phyloP scores from a whole-genome alignment of 192 early-diverging fungal species.

The Entomortierella chlamydospora region DNA sequence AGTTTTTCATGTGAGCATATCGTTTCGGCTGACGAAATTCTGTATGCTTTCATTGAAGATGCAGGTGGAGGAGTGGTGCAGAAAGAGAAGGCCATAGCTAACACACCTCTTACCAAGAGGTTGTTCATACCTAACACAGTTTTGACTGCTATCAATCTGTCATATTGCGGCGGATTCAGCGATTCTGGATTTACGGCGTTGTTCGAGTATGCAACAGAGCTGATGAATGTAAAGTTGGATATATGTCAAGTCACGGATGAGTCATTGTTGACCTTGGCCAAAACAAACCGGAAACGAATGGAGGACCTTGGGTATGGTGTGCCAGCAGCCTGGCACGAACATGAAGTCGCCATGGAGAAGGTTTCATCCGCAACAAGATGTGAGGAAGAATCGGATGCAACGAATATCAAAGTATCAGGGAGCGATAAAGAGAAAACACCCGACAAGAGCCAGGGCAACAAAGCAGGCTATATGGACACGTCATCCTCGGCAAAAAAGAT shows the following conservation, averaged over 20 bases:
- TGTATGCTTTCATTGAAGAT: conserved; percentile 12
- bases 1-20: conserved; percentile 3
- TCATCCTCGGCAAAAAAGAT: not conserved
- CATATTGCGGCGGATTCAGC: not conserved
- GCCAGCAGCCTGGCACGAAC: conserved; percentile 13
- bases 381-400: not conserved
- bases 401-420: not conserved
- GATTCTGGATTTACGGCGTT: conserved; percentile 4
- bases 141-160: conserved; percentile 11
- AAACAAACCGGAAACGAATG: conserved; percentile 14
- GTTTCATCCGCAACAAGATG: not conserved
- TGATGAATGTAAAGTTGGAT: conserved; percentile 1
- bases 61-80: not conserved
- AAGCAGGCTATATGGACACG: not conserved
- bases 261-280: conserved; percentile 15
- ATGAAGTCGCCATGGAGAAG: not conserved
- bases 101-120: not conserved
- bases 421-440: not conserved
- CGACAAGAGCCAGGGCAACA: too few species aligned
- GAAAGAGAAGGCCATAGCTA: not conserved
- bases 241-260: conserved; percentile 11
- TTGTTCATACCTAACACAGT: conserved; percentile 6
- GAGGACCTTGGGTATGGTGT: conserved; percentile 11
- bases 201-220: conserved; percentile 20
- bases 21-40: not conserved